These are phyloP conservation scores for Phyllosticta citribraziliensis DNA, from an alignment of 2,329 filamentous ascomycete genomes.

Conservation along the genomic window DNA sequence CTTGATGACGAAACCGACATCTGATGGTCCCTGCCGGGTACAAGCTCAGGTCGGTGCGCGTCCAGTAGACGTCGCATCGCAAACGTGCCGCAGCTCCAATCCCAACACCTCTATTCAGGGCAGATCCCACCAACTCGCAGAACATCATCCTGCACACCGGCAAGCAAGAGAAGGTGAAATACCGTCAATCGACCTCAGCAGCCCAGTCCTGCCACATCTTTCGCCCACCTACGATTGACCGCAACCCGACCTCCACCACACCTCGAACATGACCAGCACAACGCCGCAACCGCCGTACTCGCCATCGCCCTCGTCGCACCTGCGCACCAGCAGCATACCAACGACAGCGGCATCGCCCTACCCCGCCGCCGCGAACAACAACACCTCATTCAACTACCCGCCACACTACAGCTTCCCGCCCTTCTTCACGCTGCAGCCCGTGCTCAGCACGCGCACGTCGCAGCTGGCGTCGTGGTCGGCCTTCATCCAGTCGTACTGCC, in stretches of 20 bases:
- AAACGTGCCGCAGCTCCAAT: too few species aligned
- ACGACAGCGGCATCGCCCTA: not conserved
- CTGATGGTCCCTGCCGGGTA: too few species aligned
- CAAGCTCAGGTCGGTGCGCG: too few species aligned
- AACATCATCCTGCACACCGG: too few species aligned
- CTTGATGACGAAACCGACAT: too few species aligned
- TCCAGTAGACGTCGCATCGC: too few species aligned
- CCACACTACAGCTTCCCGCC: conserved; percentile 63
- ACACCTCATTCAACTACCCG: conserved; percentile 30
- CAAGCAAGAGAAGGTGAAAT: too few species aligned
- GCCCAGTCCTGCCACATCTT: not conserved
- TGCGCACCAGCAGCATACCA: not conserved
- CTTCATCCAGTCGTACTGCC: conserved; percentile 76
- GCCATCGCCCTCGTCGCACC: not conserved
- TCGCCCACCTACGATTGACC: not conserved
- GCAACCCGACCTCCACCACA: not conserved
- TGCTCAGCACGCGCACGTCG: conserved; percentile 54
- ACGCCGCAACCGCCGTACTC: not conserved
- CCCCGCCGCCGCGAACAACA: not conserved
- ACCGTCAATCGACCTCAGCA: not conserved
- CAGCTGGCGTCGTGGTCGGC: conserved; percentile 80
- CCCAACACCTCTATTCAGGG: too few species aligned
- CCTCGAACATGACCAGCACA: not conserved
- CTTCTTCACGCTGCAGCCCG: conserved; percentile 76
- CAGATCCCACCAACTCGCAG: too few species aligned